Evolutionary conservation across 768 basidiomycete species (phyloP).

Genomic region (Trametes meyenii): DNA sequence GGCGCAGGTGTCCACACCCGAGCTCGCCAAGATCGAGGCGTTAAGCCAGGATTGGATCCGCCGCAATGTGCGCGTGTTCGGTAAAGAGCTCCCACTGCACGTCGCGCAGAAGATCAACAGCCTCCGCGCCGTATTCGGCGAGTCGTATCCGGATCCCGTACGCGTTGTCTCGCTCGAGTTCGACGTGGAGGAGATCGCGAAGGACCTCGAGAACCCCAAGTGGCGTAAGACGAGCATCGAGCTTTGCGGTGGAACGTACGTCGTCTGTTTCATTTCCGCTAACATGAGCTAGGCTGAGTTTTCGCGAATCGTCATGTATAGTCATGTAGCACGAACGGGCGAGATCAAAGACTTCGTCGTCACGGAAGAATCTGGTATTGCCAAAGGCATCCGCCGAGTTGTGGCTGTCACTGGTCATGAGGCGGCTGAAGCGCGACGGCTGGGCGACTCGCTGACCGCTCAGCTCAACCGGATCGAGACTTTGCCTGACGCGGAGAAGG

Average conservation of each 20-base stretch:
- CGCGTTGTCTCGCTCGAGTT: slow-evolving; percentile 91
- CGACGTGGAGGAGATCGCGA: slow-evolving; percentile 81
- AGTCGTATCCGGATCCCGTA: slow-evolving; percentile 97
- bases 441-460: slow-evolving; percentile 62
- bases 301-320: slow-evolving; percentile 32
- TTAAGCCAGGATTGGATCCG: slow-evolving; percentile 90
- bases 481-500: slow-evolving; percentile 77
- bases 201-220: slow-evolving; percentile 85
- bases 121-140: slow-evolving; percentile 94
- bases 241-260: slow-evolving; percentile 98
- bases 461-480: slow-evolving; percentile 64
- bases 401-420: slow-evolving; percentile 95
- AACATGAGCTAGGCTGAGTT: neutral
- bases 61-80: slow-evolving; percentile 85
- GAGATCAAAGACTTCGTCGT: slow-evolving; percentile 97
- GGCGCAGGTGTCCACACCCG: slow-evolving; percentile 73
- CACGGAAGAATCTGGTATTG: slow-evolving; percentile 94
- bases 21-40: slow-evolving; percentile 80
- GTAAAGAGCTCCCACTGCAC: slow-evolving; percentile 80
- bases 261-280: slow-evolving; percentile 25
- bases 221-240: slow-evolving; percentile 94
- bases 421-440: slow-evolving; percentile 77
- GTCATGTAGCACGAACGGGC: slow-evolving; percentile 94
- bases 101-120: slow-evolving; percentile 89
- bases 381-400: slow-evolving; percentile 95